Evolutionary conservation across 495 filamentous ascomycete species (phyloP), one percentile per base, ranked within the genome.

Genomic region (Tetracladium setigerum): DNA sequence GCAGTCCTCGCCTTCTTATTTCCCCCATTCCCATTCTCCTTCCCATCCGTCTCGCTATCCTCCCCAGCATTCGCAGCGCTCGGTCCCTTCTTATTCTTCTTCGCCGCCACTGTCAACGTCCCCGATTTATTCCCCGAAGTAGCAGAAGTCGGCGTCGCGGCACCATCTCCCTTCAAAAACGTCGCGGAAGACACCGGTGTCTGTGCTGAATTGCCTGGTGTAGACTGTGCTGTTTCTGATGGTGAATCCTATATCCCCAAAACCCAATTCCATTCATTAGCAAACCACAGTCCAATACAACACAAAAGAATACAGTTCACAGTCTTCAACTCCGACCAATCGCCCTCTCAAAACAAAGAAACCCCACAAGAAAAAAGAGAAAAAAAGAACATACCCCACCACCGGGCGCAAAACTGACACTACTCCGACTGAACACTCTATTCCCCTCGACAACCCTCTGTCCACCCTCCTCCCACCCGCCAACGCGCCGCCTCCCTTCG

Each of bases 401-500:
- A 13, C 66, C 67, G 10, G 66, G 47, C 32, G 74, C 75, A 35
- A 72, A 77, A 6, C 70, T 76, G n/a, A 79, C 62, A 11, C 75
- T 79, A n/a, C 76, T 79, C 52, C 72, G 59, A 38, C 73, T 78
- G 57, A 81, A 82, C 4, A 82, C 73, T 30, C 74, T 66, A 51
- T 77, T 74, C 31, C 64, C 58, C 27, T 81, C 78, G 19, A 61
- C 64, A 38, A 76, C 52, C 2, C 66, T 70, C 33, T 66, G 68
- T 53, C 72, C 72, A 40, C 74, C 40, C 76, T 69, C 47, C 69
- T 62, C 4, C 43, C 50, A 2, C 71, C 73, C 3, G 62, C 64
- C 5, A 66, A 62, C 22, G 60, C 64, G 14, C 52, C 51, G 50
- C 62, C 72, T 39, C 87, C 88, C 61, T 98, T 98, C 69, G 95